These are phyloP conservation scores for Anacardium occidentale DNA, from an alignment of 345 rosid genomes.

Conservation along the genomic window DNA sequence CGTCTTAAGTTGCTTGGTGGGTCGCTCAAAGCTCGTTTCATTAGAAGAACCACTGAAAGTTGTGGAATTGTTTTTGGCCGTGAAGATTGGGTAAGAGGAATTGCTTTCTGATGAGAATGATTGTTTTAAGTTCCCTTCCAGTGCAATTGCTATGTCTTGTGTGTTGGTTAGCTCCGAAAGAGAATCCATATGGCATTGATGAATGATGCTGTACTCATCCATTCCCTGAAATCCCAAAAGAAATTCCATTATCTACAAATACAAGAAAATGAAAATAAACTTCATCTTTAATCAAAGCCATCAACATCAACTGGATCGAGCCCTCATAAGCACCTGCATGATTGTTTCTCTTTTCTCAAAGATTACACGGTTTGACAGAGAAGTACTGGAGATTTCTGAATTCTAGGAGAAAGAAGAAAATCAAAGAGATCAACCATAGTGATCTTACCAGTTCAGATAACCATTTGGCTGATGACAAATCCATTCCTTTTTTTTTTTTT, in stretches of 20 bases:
- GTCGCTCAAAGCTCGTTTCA: constrained; percentile 22
- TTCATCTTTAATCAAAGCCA: no score
- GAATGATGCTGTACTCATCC: constrained; percentile 46
- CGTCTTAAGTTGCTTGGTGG: constrained; percentile 33
- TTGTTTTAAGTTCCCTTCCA: constrained; percentile 19
- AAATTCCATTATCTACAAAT: neutral
- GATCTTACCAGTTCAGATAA: constrained; percentile 47
- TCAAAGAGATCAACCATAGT: no score
- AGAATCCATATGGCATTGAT: constrained; percentile 36
- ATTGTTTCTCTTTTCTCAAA: no score
- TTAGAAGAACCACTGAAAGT: constrained; percentile 20
- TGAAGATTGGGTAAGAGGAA: constrained; percentile 26
- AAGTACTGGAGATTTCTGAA: no score
- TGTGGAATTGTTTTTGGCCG: constrained; percentile 14
- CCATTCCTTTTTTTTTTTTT: no score
- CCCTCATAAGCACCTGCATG: no score
- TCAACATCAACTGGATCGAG: no score
- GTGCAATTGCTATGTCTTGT: constrained; percentile 26
- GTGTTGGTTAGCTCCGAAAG: constrained; percentile 27
- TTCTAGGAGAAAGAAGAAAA: no score
- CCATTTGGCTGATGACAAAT: constrained; percentile 44
- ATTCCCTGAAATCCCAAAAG: constrained; percentile 27
- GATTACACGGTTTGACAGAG: no score
- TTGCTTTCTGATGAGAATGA: constrained; percentile 39
- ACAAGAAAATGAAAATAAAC: neutral